A percentile compares a stretch with the other conserved stretches of the same genome.
phyloP scores from a whole-genome alignment of 495 filamentous ascomycete species.

The Halenospora varia region DNA sequence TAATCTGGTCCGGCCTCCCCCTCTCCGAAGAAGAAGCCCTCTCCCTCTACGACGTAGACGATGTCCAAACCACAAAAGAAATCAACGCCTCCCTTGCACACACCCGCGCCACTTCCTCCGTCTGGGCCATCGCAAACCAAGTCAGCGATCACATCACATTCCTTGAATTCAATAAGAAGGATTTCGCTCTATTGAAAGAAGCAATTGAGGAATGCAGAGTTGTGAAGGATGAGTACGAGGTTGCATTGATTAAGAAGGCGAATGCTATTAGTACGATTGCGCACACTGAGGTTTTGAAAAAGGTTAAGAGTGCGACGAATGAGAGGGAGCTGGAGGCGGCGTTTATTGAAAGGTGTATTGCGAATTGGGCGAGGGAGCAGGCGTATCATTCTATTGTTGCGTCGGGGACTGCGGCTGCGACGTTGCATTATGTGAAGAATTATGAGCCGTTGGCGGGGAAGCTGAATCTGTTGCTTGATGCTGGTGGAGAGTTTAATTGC shows the following conservation, averaged over 20 bases:
- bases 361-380: constrained; percentile 68
- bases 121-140: constrained; percentile 70
- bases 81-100: constrained; percentile 31
- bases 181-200: constrained; percentile 59
- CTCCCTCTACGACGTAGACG: constrained; percentile 63
- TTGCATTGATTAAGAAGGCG: constrained; percentile 77
- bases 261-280: constrained; percentile 76
- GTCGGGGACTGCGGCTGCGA: constrained; percentile 69
- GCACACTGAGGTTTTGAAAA: constrained; percentile 66
- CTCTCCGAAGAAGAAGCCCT: constrained; percentile 69
- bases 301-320: constrained; percentile 60
- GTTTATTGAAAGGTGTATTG: constrained; percentile 73
- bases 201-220: constrained; percentile 77
- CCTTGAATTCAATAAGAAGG: constrained; percentile 56
- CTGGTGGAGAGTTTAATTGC: constrained; percentile 72
- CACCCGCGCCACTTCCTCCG: constrained; percentile 36
- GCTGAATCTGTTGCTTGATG: constrained; percentile 76
- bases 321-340: constrained; percentile 79
- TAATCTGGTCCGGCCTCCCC: constrained; percentile 96
- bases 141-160: constrained; percentile 62
- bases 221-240: constrained; percentile 79
- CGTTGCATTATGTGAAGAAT: constrained; percentile 85
- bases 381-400: constrained; percentile 86
- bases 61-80: constrained; percentile 22
- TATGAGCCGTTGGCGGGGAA: constrained; percentile 62